phyloP scores from a whole-genome alignment of 2,329 filamentous ascomycete genomes.

The Fusarium sp. region DNA sequence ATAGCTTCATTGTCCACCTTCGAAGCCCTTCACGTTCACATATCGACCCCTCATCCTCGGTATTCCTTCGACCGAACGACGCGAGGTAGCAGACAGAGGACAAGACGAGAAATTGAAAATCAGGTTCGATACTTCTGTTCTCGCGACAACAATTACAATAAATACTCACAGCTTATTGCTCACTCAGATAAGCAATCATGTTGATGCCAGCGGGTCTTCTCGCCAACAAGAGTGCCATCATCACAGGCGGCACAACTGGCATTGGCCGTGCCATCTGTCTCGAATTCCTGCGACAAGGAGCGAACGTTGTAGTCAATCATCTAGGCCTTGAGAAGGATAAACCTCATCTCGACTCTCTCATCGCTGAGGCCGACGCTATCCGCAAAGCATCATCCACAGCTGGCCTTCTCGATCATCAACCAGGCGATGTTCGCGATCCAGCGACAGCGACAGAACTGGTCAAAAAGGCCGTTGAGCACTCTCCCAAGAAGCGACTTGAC shows the following conservation, averaged over 20 bases:
- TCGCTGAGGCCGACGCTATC: constrained; percentile 63
- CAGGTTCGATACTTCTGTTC: neutral
- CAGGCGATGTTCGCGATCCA: constrained; percentile 82
- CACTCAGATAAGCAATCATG: constrained; percentile 50
- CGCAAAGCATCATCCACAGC: constrained; percentile 55
- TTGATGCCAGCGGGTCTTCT: constrained; percentile 67
- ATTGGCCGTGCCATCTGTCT: constrained; percentile 89
- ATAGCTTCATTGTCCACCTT: neutral
- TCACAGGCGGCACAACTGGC: constrained; percentile 87
- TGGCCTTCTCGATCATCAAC: constrained; percentile 72
- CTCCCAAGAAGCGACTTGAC: constrained; percentile 67
- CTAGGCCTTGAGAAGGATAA: constrained; percentile 69
- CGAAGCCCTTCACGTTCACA: neutral
- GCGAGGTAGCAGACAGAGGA: neutral
- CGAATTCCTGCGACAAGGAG: constrained; percentile 81
- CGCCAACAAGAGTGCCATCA: constrained; percentile 80
- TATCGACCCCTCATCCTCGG: constrained; percentile 6
- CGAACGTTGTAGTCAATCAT: constrained; percentile 84
- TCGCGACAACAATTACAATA: neutral
- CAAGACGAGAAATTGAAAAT: neutral
- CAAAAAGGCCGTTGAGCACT: constrained; percentile 68
- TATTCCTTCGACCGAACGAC: neutral
- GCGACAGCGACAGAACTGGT: constrained; percentile 78
- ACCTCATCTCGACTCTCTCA: constrained; percentile 64
- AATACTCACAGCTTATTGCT: neutral